Percentiles rank a stretch among this genome's conserved stretches.
Evolutionary conservation across 176 grass and related monocot genomes (phyloP).

Genomic region (Carex myosuroides): DNA sequence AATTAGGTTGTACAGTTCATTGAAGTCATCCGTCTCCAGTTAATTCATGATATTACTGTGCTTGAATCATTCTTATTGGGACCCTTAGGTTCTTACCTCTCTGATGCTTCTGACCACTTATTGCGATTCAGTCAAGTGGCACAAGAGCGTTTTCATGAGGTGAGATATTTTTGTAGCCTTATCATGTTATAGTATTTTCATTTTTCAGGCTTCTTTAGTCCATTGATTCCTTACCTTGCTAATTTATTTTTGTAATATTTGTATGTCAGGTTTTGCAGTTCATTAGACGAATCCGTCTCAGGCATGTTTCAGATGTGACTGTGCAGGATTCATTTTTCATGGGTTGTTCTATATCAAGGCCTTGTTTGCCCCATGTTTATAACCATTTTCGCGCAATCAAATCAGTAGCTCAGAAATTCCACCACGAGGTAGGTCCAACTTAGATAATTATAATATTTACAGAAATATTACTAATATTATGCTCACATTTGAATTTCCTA

Average conservation of each 20-base stretch:
- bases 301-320: conserved; percentile 25
- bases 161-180: conserved; percentile 1
- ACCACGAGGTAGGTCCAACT: conserved; percentile 44
- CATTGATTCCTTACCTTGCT: neutral
- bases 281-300: conserved; percentile 35
- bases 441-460: neutral
- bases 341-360: conserved; percentile 61
- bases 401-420: conserved; percentile 43
- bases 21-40: conserved; percentile 12
- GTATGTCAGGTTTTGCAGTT: conserved; percentile 44
- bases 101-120: conserved; percentile 11
- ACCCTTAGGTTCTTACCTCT: conserved; percentile 4
- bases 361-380: conserved; percentile 44
- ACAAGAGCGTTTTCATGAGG: conserved; percentile 2
- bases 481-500: neutral
- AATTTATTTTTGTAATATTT: conserved; percentile 1
- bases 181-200: neutral
- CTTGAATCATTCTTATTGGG: neutral
- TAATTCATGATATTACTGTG: conserved; percentile 5
- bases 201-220: neutral
- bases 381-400: conserved; percentile 42
- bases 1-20: neutral
- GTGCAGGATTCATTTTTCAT: conserved; percentile 68
- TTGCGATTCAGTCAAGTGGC: neutral
- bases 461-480: conserved; percentile 5